A percentile compares a stretch with the other conserved stretches of the same genome.
phyloP scores from a whole-genome alignment of 805 yeast genomes.

The Wickerhamiella shivajii region DNA sequence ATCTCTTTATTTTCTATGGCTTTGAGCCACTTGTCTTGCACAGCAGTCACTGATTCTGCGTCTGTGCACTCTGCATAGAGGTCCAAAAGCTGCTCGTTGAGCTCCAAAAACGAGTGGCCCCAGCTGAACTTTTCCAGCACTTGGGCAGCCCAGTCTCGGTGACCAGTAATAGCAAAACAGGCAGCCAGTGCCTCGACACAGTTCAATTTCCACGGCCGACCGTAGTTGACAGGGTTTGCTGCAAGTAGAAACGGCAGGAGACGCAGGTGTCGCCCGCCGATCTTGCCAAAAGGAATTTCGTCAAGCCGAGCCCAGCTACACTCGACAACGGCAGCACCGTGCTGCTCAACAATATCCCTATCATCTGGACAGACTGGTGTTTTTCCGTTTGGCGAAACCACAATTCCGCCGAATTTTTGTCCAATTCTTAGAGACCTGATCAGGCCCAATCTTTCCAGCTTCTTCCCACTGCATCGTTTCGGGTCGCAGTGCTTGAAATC shows the following conservation, averaged over 20 bases:
- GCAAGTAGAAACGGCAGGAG: slow-evolving; percentile 85
- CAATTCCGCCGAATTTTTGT: slow-evolving; percentile 79
- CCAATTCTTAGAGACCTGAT: slow-evolving; percentile 75
- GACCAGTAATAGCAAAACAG: slow-evolving; percentile 88
- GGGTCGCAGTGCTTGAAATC: slow-evolving; percentile 99
- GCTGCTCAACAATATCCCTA: slow-evolving; percentile 51
- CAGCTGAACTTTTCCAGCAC: slow-evolving; percentile 73
- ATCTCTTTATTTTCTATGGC: slow-evolving; percentile 47
- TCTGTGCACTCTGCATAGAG: slow-evolving; percentile 72
- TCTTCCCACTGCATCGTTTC: slow-evolving; percentile 91
- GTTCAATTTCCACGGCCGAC: slow-evolving; percentile 87
- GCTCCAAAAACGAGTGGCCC: slow-evolving; percentile 78
- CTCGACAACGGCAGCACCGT: slow-evolving; percentile 96
- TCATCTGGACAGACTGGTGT: slow-evolving; percentile 85
- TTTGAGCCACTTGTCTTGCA: slow-evolving; percentile 63
- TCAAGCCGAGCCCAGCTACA: slow-evolving; percentile 98
- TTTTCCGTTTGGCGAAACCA: slow-evolving; percentile 87
- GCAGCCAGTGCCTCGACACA: slow-evolving; percentile 98
- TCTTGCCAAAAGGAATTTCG: slow-evolving; percentile 85
- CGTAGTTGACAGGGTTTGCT: slow-evolving; percentile 94
- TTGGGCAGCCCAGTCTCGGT: slow-evolving; percentile 71
- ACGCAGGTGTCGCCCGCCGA: slow-evolving; percentile 83
- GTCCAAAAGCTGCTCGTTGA: slow-evolving; percentile 65
- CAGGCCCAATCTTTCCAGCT: slow-evolving; percentile 73
- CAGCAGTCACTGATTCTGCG: slow-evolving; percentile 51